Evolutionary conservation across 768 basidiomycete species (phyloP), one percentile per base, ranked within the genome.

Genomic region (Russula griseocarnosa): DNA sequence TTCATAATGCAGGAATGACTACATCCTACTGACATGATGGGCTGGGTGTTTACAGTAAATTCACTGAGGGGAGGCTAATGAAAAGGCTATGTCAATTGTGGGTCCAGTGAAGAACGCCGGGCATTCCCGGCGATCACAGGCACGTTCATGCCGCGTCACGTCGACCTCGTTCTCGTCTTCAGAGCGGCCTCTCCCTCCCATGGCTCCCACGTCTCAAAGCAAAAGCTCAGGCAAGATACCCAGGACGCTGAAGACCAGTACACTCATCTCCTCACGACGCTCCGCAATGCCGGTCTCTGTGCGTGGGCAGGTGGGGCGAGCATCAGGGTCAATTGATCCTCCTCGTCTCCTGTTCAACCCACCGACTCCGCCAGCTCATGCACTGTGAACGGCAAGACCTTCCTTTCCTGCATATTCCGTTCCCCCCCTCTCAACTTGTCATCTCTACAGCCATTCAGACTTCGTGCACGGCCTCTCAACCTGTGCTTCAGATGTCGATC

Each of bases 261-360:
- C 72, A 75, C 77, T 16, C 77, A 79, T 8, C 80, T 95, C 46
- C 76, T 90, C 22, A 76, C 82, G 22, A 80, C 81, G 0, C 81
- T 95, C 22, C 82, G 77, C 18, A 76, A 79, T 16, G 85, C 84
- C 3, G 88, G 87, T 3, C 75, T 94, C 53, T 81, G 81, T 55
- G 89, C 86, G 87, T 89, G 1, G 90, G 90, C 13, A 79, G 90
- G 64, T 79, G 86, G 26, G 92, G 92, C n/a, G 87, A 89, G 70
- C 81, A 81, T 11, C 76, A 88, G 55, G 89, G 88, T 1, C 86
- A 93, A 67, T 73, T 94, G 8, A 76, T 94, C 6, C 76, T 96
- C 7, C 85, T 97, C 63, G 83, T 97, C 13, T 78, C 79, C 9
- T 92, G 90, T 66, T 84, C 88, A 0, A 77, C 81, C 46, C 77